A percentile compares a stretch with the other conserved stretches of the same genome.
phyloP scores from a whole-genome alignment of 495 filamentous ascomycete genomes.

The Aspergillus carlsbadensis region DNA sequence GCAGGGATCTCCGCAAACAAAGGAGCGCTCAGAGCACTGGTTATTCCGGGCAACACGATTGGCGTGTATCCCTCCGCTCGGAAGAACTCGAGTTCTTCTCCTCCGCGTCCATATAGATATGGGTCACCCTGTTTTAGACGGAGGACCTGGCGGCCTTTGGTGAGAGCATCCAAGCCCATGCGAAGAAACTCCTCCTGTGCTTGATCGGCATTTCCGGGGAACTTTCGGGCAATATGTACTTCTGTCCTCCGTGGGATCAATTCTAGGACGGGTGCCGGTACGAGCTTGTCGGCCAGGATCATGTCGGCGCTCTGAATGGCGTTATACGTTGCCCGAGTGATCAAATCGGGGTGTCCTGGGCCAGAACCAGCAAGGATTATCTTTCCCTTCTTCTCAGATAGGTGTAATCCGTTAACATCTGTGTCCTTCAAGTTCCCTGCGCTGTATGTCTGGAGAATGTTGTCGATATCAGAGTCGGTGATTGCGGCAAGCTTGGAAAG shows the following conservation, averaged over 20 bases:
- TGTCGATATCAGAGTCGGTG: conserved; percentile 73
- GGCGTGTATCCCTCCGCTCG: conserved; percentile 64
- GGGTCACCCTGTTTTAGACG: conserved; percentile 95
- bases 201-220: conserved; percentile 92
- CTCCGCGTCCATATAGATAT: conserved; percentile 92
- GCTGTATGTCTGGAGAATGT: conserved; percentile 67
- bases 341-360: conserved; percentile 86
- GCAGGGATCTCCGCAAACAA: conserved; percentile 84
- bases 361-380: conserved; percentile 93
- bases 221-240: conserved; percentile 92
- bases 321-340: conserved; percentile 84
- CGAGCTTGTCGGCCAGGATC: conserved; percentile 93
- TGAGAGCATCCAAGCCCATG: conserved; percentile 69
- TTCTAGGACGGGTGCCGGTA: conserved; percentile 80
- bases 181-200: conserved; percentile 90
- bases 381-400: conserved; percentile 47
- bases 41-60: conserved; percentile 84
- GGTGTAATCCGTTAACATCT: conserved; percentile 20
- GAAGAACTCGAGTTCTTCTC: conserved; percentile 91
- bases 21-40: conserved; percentile 80
- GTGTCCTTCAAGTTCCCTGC: conserved; percentile 25
- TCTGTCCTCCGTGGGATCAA: conserved; percentile 87
- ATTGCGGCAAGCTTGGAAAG: conserved; percentile 76
- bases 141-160: conserved; percentile 74
- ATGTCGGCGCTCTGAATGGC: conserved; percentile 83